phyloP scores from a whole-genome alignment of 164 flowering plant genomes.

The Aristolochia contorta region DNA sequence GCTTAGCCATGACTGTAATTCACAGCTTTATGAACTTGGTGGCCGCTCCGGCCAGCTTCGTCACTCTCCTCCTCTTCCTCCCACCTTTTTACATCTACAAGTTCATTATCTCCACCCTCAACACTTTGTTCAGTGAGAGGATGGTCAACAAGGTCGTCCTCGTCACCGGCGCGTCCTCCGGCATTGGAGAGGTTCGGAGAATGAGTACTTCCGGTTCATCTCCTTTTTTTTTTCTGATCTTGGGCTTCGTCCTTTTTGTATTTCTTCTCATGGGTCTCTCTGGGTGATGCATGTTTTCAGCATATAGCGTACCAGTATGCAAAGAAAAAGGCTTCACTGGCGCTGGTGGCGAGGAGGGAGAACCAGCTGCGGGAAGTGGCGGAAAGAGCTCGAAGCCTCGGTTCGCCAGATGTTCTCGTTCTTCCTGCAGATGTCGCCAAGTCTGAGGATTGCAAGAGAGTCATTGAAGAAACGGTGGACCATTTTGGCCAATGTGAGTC shows the following conservation, averaged over 20 bases:
- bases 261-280: neutral
- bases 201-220: neutral
- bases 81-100: conserved; percentile 4
- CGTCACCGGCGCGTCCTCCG: conserved; percentile 13
- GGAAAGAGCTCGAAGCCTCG: conserved; percentile 24
- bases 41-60: neutral
- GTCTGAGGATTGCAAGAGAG: conserved; percentile 30
- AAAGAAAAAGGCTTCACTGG: conserved; percentile 41
- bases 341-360: conserved; percentile 48
- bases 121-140: conserved; percentile 1
- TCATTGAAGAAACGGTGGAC: conserved; percentile 29
- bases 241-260: too few species aligned
- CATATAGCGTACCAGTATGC: conserved; percentile 62
- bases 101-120: conserved; percentile 2
- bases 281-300: conserved; percentile 14
- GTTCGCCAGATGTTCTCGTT: conserved; percentile 42
- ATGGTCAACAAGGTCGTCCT: conserved; percentile 9
- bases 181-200: conserved; percentile 12
- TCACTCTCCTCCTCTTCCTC: conserved; percentile 5
- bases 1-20: conserved; percentile 3
- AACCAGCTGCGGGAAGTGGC: conserved; percentile 35
- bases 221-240: neutral
- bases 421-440: conserved; percentile 44
- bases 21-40: conserved; percentile 4
- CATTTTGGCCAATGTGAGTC: conserved; percentile 46